Evolutionary conservation across 1,284 basidiomycete species (phyloP).

Genomic region (Leccinum angustisporum): DNA sequence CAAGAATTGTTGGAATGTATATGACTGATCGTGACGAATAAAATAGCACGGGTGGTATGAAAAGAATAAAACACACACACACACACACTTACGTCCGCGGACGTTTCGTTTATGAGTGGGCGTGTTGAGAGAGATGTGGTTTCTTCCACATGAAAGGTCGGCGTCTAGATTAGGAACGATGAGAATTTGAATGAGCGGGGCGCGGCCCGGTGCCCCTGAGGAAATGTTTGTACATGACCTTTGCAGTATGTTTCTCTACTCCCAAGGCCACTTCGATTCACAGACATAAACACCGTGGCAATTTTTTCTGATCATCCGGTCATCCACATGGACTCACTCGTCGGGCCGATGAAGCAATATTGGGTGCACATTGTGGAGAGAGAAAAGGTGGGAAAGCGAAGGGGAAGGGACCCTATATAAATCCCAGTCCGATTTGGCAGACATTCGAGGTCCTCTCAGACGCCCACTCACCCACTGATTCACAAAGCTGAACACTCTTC

Average conservation of each 20-base stretch:
- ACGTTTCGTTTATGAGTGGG: not conserved
- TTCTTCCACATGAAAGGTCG: not conserved
- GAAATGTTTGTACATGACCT: not conserved
- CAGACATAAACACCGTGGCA: not conserved
- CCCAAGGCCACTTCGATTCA: not conserved
- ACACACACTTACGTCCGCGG: not conserved
- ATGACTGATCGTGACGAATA: not conserved
- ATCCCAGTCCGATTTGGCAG: not conserved
- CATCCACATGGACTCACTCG: not conserved
- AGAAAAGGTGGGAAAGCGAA: not conserved
- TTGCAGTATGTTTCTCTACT: not conserved
- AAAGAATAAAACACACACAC: not conserved
- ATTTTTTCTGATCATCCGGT: not conserved
- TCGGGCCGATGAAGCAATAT: conserved; percentile 7
- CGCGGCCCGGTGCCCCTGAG: not conserved
- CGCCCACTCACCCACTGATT: not conserved
- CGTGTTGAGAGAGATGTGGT: not conserved
- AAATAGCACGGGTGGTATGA: not conserved
- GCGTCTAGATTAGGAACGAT: not conserved
- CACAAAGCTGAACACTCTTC: not conserved
- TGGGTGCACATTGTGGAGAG: not conserved
- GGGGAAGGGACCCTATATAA: conserved; percentile 16
- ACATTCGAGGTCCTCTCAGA: not conserved
- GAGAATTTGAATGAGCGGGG: not conserved
- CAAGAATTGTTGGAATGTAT: not conserved